phyloP scores from a whole-genome alignment of 208 protist genomes.

The Acanthamoeba culbertsoni region DNA sequence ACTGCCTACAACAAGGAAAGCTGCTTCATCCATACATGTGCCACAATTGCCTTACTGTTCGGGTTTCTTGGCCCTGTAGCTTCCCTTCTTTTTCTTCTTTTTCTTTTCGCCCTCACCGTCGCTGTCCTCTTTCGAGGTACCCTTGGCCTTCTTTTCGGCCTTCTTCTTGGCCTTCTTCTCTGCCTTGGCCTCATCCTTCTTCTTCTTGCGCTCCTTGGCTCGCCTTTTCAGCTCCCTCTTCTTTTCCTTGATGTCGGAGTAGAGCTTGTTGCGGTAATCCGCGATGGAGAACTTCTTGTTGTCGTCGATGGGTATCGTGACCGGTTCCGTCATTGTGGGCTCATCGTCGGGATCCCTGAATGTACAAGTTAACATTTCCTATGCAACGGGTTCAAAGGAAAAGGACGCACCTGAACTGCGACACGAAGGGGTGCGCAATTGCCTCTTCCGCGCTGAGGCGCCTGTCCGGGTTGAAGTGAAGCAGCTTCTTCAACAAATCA shows the following conservation, averaged over 20 bases:
- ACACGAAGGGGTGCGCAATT: constrained; percentile 93
- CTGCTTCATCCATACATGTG: too few relatives aligned
- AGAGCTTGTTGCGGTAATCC: constrained; percentile 82
- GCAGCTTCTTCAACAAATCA: constrained; percentile 91
- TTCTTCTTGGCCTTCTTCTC: too few relatives aligned
- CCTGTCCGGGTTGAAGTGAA: constrained; percentile 96
- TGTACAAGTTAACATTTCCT: too few relatives aligned
- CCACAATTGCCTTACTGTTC: too few relatives aligned
- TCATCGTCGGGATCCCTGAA: constrained; percentile 78
- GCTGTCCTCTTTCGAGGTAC: not conserved
- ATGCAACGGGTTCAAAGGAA: too few relatives aligned
- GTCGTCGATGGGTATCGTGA: constrained; percentile 80
- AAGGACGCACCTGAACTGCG: constrained; percentile 79
- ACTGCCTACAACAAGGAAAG: too few relatives aligned
- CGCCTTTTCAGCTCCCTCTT: constrained; percentile 77
- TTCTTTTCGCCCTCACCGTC: not conserved
- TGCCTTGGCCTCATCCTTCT: not conserved
- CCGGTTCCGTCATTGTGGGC: constrained; percentile 58
- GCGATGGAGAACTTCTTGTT: constrained; percentile 78
- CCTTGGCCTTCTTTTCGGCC: not conserved
- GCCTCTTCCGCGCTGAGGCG: constrained; percentile 90
- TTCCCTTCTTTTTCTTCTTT: not conserved
- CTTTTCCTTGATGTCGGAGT: constrained; percentile 84
- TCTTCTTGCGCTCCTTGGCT: not conserved
- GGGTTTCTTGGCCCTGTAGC: not conserved